These are phyloP conservation scores for Fusarium irregulare DNA, from an alignment of 2,329 filamentous ascomycete genomes.

Conservation along the genomic window DNA sequence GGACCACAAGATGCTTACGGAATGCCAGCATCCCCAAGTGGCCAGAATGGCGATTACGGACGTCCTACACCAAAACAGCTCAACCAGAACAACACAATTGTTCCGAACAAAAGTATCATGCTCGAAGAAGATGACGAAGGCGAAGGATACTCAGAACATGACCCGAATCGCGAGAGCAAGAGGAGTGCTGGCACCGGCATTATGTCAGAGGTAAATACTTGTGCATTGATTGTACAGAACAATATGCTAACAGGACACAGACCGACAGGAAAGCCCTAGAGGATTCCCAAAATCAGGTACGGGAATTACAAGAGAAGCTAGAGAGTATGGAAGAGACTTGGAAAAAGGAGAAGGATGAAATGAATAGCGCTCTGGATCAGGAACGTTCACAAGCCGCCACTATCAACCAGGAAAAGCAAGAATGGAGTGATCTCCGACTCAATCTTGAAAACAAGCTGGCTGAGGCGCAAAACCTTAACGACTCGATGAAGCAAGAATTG, in stretches of 20 bases:
- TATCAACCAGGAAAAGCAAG: slow-evolving; percentile 72
- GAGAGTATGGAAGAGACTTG: slow-evolving; percentile 76
- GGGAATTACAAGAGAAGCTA: slow-evolving; percentile 78
- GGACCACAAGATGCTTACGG: slow-evolving; percentile 59
- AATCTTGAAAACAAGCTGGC: slow-evolving; percentile 79
- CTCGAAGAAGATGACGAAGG: slow-evolving; percentile 92
- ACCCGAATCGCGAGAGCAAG: slow-evolving; percentile 47
- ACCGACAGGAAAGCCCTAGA: slow-evolving; percentile 78
- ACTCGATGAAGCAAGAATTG: slow-evolving; percentile 82
- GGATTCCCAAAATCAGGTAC: slow-evolving; percentile 83
- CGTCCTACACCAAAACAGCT: slow-evolving; percentile 88
- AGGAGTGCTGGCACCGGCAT: slow-evolving; percentile 47
- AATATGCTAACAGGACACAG: slow-evolving; percentile 50
- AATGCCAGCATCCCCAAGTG: slow-evolving; percentile 69
- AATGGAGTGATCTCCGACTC: slow-evolving; percentile 74
- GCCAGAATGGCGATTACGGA: slow-evolving; percentile 73
- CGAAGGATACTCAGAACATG: slow-evolving; percentile 64
- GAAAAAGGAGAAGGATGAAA: slow-evolving; percentile 73
- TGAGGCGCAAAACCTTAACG: slow-evolving; percentile 80
- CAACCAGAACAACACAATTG: slow-evolving; percentile 89
- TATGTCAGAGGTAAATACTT: slow-evolving; percentile 55
- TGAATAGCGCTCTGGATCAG: slow-evolving; percentile 68
- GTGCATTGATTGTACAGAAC: neutral
- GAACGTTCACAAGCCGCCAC: slow-evolving; percentile 66
- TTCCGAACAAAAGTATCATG: slow-evolving; percentile 98